Base-by-base conservation (phyloP, 176 grass and related monocot genomes). In the Calamus simplicifolius region DNA sequence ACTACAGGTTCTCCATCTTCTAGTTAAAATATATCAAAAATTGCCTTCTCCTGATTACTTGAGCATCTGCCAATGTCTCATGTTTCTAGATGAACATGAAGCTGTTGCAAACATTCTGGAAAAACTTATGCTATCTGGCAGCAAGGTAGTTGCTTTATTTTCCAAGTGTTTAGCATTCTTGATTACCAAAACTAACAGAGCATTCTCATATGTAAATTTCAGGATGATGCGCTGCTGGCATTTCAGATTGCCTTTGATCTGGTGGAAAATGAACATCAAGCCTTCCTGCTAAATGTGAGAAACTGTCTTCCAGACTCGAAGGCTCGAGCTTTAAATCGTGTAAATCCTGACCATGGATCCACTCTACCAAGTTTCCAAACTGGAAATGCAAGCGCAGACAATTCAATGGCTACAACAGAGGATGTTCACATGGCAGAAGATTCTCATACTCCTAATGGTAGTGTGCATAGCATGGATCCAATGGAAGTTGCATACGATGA, bases 201-300 rank as follows among this genome's bases (percentile, higher is more conserved):
- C 63, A 5, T 13, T 38, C 5, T 57, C 61, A 56, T 76, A 71
- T 72, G 63, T 29, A 65, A 63, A 75, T 60, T 82, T 16, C 81
- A 98, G 94, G 94, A 99, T 73, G 94, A 93, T 83, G 59, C 77
- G 58, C 81, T 99, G 19, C 77, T 93, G 25, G 84, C 88, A 27
- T 99, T 85, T 84, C 94, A 99, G 71, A 99, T 99, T 83, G 88
- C 85, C 48, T 99, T 99, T 29, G 88, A 99, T 80, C 79, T 93
- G 1, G 85, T 84, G 38, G 94, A 99, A 80, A 99, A 99, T 69
- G 94, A 99, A 85, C 91, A 99, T 31, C 94, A 99, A 64, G 94
- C 94, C 25, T 99, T 99, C 49, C 84, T 99, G 56, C 72, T 99
- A 57, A 81, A 82, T 56, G 76, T 86, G 56, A 80, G 71, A 63